A percentile compares a stretch with the other conserved stretches of the same genome.
phyloP scores from a whole-genome alignment of 257 asterid species.

The Solanum clarkiae region DNA sequence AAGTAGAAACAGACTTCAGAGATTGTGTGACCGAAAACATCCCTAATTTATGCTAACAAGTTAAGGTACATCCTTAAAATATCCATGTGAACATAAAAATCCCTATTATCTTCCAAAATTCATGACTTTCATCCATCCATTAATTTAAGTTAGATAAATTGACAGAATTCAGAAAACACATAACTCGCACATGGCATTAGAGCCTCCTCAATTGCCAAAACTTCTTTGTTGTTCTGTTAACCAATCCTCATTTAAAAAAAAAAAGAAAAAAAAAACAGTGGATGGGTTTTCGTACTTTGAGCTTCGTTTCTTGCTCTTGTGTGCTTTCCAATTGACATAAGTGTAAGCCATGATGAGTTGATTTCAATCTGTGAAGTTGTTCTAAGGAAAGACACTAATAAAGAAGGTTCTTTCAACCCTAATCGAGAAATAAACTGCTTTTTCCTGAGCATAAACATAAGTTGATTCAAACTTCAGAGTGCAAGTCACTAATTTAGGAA shows the following conservation, averaged over 20 bases:
- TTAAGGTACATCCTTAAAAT: not conserved
- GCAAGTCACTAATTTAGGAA: not conserved
- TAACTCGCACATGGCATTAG: not conserved
- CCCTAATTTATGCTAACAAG: not conserved
- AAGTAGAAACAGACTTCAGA: not conserved
- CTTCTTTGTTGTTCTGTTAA: not conserved
- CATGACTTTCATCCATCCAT: not conserved
- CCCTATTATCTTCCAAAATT: not conserved
- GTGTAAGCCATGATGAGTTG: not conserved
- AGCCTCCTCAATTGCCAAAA: not conserved
- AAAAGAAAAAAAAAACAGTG: not conserved
- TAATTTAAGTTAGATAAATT: not conserved
- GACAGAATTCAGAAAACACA: not conserved
- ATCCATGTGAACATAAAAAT: not conserved
- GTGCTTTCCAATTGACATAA: not conserved
- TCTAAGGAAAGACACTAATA: not conserved
- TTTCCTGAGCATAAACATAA: not conserved
- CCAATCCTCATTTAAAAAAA: not conserved
- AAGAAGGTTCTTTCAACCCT: not conserved
- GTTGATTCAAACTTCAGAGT: not conserved
- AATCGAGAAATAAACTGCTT: not conserved
- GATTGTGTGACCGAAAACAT: not conserved
- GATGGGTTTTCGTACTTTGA: not conserved
- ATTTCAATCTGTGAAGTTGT: not conserved
- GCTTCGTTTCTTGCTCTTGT: not conserved